Evolutionary conservation across 768 basidiomycete species (phyloP).

Genomic region (Myochromella boudieri): DNA sequence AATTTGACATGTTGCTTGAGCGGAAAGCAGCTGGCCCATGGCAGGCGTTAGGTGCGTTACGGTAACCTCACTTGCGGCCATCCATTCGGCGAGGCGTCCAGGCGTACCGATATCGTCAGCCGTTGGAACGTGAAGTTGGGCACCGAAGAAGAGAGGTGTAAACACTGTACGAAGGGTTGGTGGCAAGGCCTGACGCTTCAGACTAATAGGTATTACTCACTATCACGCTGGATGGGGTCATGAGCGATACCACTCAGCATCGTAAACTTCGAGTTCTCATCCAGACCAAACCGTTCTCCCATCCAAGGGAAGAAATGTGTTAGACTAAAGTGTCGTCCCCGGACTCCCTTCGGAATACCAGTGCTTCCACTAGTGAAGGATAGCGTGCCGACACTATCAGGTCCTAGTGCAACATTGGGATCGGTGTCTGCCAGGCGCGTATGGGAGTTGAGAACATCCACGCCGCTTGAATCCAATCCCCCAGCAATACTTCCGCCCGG

Average conservation of each 20-base stretch:
- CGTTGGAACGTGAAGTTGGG: slow-evolving; percentile 92
- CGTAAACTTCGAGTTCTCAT: slow-evolving; percentile 80
- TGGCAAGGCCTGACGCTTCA: slow-evolving; percentile 3
- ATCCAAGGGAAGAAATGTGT: slow-evolving; percentile 99
- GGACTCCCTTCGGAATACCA: slow-evolving; percentile 97
- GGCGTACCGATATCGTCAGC: slow-evolving; percentile 97
- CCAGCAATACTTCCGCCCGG: slow-evolving; percentile 64
- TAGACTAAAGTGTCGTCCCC: slow-evolving; percentile 90
- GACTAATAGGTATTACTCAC: slow-evolving; percentile 50
- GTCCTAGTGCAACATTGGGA: slow-evolving; percentile 85
- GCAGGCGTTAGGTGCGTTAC: slow-evolving; percentile 98
- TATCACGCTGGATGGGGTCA: slow-evolving; percentile 98
- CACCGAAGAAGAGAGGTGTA: slow-evolving; percentile 97
- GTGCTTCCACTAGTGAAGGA: slow-evolving; percentile 98
- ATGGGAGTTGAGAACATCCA: slow-evolving; percentile 64
- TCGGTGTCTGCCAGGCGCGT: slow-evolving; percentile 62
- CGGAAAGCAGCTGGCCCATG: slow-evolving; percentile 96
- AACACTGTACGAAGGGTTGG: slow-evolving; percentile 80
- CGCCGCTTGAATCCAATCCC: slow-evolving; percentile 42
- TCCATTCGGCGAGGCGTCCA: slow-evolving; percentile 96
- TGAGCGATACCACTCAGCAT: slow-evolving; percentile 99
- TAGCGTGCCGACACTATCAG: slow-evolving; percentile 91
- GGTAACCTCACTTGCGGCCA: slow-evolving; percentile 87
- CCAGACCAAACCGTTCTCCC: slow-evolving; percentile 81
- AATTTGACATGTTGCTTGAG: slow-evolving; percentile 77